phyloP scores from a whole-genome alignment of 345 rosid species.

The Arabis hirsuta region DNA sequence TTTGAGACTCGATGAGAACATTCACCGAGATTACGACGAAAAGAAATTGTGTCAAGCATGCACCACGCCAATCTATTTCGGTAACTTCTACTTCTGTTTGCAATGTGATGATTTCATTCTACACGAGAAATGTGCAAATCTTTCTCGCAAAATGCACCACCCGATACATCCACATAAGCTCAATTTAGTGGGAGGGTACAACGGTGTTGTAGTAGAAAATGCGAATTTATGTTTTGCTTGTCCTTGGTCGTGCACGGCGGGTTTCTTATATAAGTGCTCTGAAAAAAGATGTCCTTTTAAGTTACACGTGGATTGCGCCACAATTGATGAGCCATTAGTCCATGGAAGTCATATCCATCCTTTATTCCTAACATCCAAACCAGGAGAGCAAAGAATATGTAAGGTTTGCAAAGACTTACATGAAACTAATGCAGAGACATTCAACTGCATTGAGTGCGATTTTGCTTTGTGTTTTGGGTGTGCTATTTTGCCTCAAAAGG shows the following conservation, averaged over 20 bases:
- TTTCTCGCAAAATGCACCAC: not conserved
- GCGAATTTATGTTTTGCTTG: constrained; percentile 1
- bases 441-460: not conserved
- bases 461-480: not conserved
- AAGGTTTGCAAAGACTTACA: not conserved
- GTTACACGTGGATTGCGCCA: not conserved
- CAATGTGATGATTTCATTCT: constrained; percentile 1
- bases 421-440: not conserved
- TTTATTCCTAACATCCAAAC: constrained; percentile 9
- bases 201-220: not conserved
- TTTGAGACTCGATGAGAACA: constrained; percentile 3
- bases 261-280: not conserved
- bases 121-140: constrained; percentile 1
- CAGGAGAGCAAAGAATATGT: not conserved
- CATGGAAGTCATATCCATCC: constrained; percentile 2
- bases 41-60: not conserved
- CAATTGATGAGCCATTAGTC: not conserved
- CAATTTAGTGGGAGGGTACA: not conserved
- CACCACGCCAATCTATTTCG: constrained; percentile 1
- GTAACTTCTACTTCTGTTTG: not conserved
- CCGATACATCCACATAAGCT: not conserved
- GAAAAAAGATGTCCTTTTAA: not conserved
- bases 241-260: not conserved
- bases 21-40: not conserved
- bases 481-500: not conserved